phyloP scores from a whole-genome alignment of 768 basidiomycete genomes.

The Calocybe cyanea region DNA sequence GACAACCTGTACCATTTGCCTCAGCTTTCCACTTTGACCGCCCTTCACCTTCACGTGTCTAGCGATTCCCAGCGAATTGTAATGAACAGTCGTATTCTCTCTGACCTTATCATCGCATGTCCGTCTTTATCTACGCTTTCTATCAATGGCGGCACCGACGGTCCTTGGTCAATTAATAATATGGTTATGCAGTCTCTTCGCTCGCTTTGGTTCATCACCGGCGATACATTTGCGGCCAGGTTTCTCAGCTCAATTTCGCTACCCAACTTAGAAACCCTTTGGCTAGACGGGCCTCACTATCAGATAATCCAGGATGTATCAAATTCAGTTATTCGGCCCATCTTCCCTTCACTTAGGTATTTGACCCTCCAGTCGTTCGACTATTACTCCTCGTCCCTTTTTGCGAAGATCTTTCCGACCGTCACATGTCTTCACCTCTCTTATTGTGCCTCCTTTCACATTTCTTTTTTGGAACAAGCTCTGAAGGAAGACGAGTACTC shows the following conservation, averaged over 20 bases:
- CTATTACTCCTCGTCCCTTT: slow-evolving; percentile 15
- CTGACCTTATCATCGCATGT: slow-evolving; percentile 12
- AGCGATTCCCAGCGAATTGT: slow-evolving; percentile 3
- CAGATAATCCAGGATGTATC: slow-evolving; percentile 5
- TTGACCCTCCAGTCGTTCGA: slow-evolving; percentile 26
- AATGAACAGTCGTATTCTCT: slow-evolving; percentile 4
- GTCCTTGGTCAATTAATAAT: slow-evolving; percentile 18
- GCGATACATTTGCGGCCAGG: slow-evolving; percentile 20
- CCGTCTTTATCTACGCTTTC: slow-evolving; percentile 26
- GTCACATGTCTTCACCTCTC: slow-evolving; percentile 28
- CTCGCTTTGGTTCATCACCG: slow-evolving; percentile 25
- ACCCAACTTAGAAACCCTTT: slow-evolving; percentile 31
- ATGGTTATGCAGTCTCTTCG: slow-evolving; percentile 21
- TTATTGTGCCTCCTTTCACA: slow-evolving; percentile 20
- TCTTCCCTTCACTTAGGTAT: slow-evolving; percentile 30
- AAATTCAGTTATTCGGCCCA: slow-evolving; percentile 5
- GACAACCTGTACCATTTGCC: slow-evolving; percentile 21
- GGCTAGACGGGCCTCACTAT: slow-evolving; percentile 27
- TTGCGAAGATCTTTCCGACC: slow-evolving; percentile 25
- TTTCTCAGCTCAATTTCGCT: slow-evolving; percentile 25
- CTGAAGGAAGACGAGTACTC: slow-evolving; percentile 13
- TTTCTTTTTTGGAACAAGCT: slow-evolving; percentile 15
- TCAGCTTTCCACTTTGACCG: slow-evolving; percentile 26
- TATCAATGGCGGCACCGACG: slow-evolving; percentile 20
- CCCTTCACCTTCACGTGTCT: slow-evolving; percentile 25